phyloP scores from a whole-genome alignment of 352 stramenopile species.

The Phytopythium mirpurense region DNA sequence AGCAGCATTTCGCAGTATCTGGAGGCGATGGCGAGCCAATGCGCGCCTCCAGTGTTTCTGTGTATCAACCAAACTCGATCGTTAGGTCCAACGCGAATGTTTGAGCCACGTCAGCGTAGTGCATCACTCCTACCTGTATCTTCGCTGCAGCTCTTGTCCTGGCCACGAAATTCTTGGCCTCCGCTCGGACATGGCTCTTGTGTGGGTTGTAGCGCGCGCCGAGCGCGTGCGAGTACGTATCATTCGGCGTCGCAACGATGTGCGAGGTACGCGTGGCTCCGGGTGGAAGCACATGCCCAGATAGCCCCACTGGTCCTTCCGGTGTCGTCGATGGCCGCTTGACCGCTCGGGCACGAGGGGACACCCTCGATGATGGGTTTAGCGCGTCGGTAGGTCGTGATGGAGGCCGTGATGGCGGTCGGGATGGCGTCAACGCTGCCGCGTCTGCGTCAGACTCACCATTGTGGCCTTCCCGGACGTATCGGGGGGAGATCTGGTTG shows the following conservation, averaged over 20 bases:
- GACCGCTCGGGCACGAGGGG: conserved; percentile 27
- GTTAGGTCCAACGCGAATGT: background rate
- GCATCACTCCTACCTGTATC: conserved; percentile 40
- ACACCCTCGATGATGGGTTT: conserved; percentile 12
- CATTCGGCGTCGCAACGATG: conserved; percentile 30
- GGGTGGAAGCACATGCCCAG: conserved; percentile 29
- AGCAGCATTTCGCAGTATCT: conserved; percentile 15
- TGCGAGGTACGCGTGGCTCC: conserved; percentile 46
- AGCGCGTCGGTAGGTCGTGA: conserved; percentile 9
- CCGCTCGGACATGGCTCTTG: conserved; percentile 37
- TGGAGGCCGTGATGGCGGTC: conserved; percentile 14
- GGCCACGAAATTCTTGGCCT: conserved; percentile 40
- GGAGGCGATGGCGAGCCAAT: conserved; percentile 10
- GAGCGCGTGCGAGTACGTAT: conserved; percentile 37
- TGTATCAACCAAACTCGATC: background rate
- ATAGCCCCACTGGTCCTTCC: conserved; percentile 24
- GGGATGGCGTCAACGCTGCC: conserved; percentile 11
- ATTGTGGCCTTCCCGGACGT: background rate
- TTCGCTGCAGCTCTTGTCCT: conserved; percentile 34
- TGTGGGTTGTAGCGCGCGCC: conserved; percentile 41
- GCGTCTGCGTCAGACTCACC: conserved; percentile 9
- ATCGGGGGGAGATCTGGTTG: conserved; percentile 3
- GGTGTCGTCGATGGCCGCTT: conserved; percentile 37
- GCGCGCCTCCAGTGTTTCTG: conserved; percentile 22
- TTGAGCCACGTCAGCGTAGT: background rate